These are phyloP conservation scores for Paecilomyces fulvus DNA, from an alignment of 2,329 filamentous ascomycete genomes.

Conservation along the genomic window DNA sequence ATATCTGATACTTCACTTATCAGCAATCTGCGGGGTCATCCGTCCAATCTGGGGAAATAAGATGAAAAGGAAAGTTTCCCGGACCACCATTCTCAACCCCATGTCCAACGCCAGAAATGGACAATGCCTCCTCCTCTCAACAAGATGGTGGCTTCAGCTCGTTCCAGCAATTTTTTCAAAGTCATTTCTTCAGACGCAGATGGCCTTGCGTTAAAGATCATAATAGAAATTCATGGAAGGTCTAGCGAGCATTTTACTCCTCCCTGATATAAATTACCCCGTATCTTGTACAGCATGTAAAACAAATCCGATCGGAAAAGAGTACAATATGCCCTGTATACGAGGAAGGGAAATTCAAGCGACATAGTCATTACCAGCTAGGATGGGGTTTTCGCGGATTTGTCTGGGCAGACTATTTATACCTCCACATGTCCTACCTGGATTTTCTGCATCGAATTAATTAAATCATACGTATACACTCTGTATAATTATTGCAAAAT, in stretches of 20 bases:
- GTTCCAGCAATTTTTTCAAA: not conserved
- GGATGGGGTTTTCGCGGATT: not conserved
- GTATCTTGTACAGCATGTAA: no score
- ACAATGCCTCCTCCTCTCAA: not conserved
- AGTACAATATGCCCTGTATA: not conserved
- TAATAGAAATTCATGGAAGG: not conserved
- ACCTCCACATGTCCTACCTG: no score
- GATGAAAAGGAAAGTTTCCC: not conserved
- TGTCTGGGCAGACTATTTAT: not conserved
- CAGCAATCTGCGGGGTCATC: not conserved
- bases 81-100: not conserved
- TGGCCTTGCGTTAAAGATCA: not conserved
- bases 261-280: no score
- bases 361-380: not conserved
- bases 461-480: no score
- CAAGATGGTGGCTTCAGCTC: not conserved
- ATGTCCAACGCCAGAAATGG: not conserved
- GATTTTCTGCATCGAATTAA: no score
- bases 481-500: constrained; percentile 6
- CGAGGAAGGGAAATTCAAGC: not conserved
- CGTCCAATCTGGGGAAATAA: not conserved
- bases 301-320: no score
- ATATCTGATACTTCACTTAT: not conserved
- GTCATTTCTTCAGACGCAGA: not conserved
- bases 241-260: not conserved